phyloP scores from a whole-genome alignment of 73 alveolate genomes.

The Blepharisma japonicum region DNA sequence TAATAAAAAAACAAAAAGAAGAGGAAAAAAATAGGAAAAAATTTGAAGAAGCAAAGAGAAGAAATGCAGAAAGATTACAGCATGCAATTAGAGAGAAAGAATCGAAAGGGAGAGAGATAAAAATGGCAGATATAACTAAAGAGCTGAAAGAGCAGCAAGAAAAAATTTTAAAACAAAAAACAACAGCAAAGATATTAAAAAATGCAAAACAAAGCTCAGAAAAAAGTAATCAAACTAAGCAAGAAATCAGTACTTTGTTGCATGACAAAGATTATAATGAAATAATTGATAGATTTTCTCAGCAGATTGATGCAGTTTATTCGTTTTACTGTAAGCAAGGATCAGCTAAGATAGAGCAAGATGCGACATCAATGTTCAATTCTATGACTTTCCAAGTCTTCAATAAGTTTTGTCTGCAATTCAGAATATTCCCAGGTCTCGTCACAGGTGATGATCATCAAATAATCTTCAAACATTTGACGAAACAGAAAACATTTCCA shows the following conservation, averaged over 20 bases:
- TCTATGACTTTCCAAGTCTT: not conserved
- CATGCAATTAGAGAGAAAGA: not conserved
- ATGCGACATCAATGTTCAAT: not conserved
- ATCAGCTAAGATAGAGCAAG: not conserved
- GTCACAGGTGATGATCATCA: not conserved
- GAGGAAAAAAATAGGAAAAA: not conserved
- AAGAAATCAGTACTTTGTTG: not conserved
- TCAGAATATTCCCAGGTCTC: not conserved
- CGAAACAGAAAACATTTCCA: not conserved
- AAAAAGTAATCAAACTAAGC: not conserved
- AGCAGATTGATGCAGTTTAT: too few species aligned
- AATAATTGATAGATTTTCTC: too few species aligned
- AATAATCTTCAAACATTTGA: not conserved
- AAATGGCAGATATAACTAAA: not conserved
- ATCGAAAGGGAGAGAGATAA: not conserved
- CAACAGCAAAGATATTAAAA: not conserved
- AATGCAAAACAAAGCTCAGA: not conserved
- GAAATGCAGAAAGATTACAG: not conserved
- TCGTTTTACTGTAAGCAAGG: too few species aligned
- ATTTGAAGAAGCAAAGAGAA: constrained; percentile 13
- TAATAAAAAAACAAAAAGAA: not conserved
- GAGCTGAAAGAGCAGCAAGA: not conserved
- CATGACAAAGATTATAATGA: too few species aligned
- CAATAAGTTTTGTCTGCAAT: not conserved
- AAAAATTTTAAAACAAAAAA: not conserved